Percentiles rank a stretch among this genome's conserved stretches.
phyloP scores from a whole-genome alignment of 1,284 basidiomycete genomes.

The Sanghuangporus weigelae region DNA sequence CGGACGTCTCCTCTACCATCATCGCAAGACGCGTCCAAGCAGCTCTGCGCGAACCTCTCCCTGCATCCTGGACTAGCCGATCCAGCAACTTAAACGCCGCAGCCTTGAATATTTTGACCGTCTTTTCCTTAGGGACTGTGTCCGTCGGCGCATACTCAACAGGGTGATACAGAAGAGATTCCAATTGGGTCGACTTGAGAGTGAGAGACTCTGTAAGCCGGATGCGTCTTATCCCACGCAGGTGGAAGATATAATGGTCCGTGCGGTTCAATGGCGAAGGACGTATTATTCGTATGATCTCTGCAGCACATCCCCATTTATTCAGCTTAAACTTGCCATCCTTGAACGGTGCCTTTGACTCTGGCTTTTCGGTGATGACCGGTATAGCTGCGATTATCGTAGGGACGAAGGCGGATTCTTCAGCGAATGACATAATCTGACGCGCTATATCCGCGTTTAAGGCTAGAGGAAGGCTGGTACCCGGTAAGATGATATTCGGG shows the following conservation, averaged over 20 bases:
- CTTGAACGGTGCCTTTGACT: constrained; percentile 17
- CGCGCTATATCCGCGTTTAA: constrained; percentile 53
- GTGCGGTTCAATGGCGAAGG: constrained; percentile 41
- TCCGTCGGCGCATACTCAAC: constrained; percentile 47
- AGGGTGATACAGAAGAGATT: constrained; percentile 35
- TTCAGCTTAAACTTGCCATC: constrained; percentile 29
- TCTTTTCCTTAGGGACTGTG: constrained; percentile 43
- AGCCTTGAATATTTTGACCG: constrained; percentile 59
- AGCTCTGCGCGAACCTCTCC: constrained; percentile 45
- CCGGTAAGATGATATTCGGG: constrained; percentile 63
- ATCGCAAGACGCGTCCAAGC: constrained; percentile 58
- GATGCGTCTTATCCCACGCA: constrained; percentile 61
- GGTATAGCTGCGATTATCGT: constrained; percentile 65
- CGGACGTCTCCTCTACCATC: constrained; percentile 60
- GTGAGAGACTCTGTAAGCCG: constrained; percentile 32
- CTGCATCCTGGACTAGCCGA: constrained; percentile 55
- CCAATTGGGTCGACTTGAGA: constrained; percentile 26
- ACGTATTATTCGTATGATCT: constrained; percentile 57
- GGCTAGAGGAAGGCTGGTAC: constrained; percentile 56
- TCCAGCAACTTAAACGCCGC: constrained; percentile 62
- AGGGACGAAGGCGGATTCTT: constrained; percentile 42
- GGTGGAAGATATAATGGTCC: constrained; percentile 54
- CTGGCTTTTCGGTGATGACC: constrained; percentile 28
- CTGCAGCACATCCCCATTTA: constrained; percentile 45
- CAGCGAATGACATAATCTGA: constrained; percentile 52